Percentiles rank a stretch among this genome's conserved stretches.
phyloP scores from a whole-genome alignment of 495 filamentous ascomycete species.

The Evernia prunastri region DNA sequence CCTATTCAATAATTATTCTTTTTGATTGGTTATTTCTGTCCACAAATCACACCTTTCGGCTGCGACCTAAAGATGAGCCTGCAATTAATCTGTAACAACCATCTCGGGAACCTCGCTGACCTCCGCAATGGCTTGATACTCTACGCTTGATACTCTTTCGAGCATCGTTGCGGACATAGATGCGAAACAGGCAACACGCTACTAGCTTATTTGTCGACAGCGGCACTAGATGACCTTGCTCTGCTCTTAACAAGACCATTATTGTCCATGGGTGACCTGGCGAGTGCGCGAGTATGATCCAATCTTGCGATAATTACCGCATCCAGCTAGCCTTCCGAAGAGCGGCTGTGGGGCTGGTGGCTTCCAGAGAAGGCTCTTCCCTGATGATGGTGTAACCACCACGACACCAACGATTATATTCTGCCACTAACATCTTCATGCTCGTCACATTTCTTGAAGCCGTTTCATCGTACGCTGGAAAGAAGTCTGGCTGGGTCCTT shows the following conservation, averaged over 20 bases:
- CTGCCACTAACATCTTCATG: neutral
- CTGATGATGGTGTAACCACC: neutral
- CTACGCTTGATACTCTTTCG: too few species aligned
- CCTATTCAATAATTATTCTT: too few species aligned
- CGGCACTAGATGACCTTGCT: neutral
- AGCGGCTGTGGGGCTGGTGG: neutral
- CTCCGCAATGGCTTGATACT: neutral
- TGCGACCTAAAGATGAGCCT: neutral
- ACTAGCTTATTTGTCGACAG: neutral
- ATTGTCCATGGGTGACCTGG: too few species aligned
- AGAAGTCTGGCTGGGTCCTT: neutral
- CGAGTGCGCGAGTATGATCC: neutral
- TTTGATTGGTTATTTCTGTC: too few species aligned
- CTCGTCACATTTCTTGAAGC: neutral
- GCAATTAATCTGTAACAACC: neutral
- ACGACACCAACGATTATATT: neutral
- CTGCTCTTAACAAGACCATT: neutral
- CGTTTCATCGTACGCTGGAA: neutral
- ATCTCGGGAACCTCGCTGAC: neutral
- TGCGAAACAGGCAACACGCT: neutral
- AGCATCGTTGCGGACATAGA: neutral
- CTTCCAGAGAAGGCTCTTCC: neutral
- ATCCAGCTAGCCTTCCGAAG: neutral
- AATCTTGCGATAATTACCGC: neutral
- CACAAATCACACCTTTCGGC: neutral